phyloP scores from a whole-genome alignment of 768 basidiomycete genomes.

The Aureoboletus auriporus region DNA sequence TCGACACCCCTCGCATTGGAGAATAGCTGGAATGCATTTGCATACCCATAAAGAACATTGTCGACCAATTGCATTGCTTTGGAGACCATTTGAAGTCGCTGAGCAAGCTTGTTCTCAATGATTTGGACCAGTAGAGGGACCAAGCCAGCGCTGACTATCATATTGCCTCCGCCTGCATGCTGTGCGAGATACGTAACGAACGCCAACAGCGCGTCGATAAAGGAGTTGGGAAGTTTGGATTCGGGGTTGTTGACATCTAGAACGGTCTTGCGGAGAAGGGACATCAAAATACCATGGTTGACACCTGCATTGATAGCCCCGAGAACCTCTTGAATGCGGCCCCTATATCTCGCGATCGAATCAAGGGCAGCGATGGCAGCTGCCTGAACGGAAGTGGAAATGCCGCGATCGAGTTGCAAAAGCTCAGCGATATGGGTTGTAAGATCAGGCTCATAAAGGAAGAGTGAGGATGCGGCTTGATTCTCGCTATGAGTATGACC shows the following conservation, averaged over 20 bases:
- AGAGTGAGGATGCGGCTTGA: slow-evolving; percentile 74
- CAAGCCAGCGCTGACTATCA: slow-evolving; percentile 93
- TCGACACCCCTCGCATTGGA: slow-evolving; percentile 82
- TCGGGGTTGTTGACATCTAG: slow-evolving; percentile 63
- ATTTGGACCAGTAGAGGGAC: slow-evolving; percentile 87
- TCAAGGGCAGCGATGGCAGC: slow-evolving; percentile 89
- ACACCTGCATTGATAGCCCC: slow-evolving; percentile 92
- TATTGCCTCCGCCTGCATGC: slow-evolving; percentile 80
- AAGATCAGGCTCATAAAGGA: slow-evolving; percentile 93
- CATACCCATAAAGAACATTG: slow-evolving; percentile 85
- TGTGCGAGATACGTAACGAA: slow-evolving; percentile 87
- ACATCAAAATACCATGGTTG: slow-evolving; percentile 93
- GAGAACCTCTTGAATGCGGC: slow-evolving; percentile 80
- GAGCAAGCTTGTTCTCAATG: slow-evolving; percentile 70
- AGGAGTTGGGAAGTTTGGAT: slow-evolving; percentile 65
- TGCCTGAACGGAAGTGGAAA: slow-evolving; percentile 72
- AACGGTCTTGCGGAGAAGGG: slow-evolving; percentile 78
- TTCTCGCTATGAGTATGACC: slow-evolving; percentile 82
- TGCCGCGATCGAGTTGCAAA: slow-evolving; percentile 71
- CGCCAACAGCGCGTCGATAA: slow-evolving; percentile 79
- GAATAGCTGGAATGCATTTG: slow-evolving; percentile 85
- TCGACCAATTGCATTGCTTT: slow-evolving; percentile 93
- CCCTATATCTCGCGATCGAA: slow-evolving; percentile 80
- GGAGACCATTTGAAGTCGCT: slow-evolving; percentile 71
- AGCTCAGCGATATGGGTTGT: slow-evolving; percentile 86